Evolutionary conservation across 2,329 filamentous ascomycete species (phyloP), one percentile per base, ranked within the genome.

Genomic region (Paecilomyces fulvus): DNA sequence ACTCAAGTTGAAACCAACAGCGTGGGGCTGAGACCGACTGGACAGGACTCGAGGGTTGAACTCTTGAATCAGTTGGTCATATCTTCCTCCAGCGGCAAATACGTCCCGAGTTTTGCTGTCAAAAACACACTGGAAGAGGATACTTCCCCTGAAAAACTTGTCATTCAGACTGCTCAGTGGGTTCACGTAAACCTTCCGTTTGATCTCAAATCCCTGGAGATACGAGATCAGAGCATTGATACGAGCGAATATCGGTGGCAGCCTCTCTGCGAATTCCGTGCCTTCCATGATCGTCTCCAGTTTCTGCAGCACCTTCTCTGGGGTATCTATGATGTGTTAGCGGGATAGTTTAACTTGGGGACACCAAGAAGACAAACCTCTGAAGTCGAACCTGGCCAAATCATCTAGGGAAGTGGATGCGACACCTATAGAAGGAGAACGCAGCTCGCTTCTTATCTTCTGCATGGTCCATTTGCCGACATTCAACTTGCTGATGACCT

Each of bases 341-440:
- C 59, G 25, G 25, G 7, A 59, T 86, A 82, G 0, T 79, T 81
- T 64, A 85, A 83, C 50, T 74, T 79, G 1, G 79, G 78, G 0
- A 79, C 79, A 59, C 83, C 82, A 11, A 11, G 17, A 5, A 52
- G 55, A 64, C 75, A 65, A 74, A 85, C 86, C 86, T 76, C 90
- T 82, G 71, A 96, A 97, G 69, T 99, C 92, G 68, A 97, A 99
- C 5, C 86, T 85, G 62, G 89, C 84, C 56, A 99, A 79, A 65
- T 96, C 92, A 64, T 96, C 92, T 51, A 99, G 80, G 49, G 89
- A 95, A 2, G 92, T 96, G 11, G 90, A 89, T 3, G 92, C 88
- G 17, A 96, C 83, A 1, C 91, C 90, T 37, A 95, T 83, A 17
- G 86, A 74, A 2, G 89, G 84, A n/a, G 88, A 89, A 43, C 92